Evolutionary conservation across 306 rosid genomes (phyloP), one percentile per base, ranked within the genome.

Genomic region (Cicer pinnatifidum): DNA sequence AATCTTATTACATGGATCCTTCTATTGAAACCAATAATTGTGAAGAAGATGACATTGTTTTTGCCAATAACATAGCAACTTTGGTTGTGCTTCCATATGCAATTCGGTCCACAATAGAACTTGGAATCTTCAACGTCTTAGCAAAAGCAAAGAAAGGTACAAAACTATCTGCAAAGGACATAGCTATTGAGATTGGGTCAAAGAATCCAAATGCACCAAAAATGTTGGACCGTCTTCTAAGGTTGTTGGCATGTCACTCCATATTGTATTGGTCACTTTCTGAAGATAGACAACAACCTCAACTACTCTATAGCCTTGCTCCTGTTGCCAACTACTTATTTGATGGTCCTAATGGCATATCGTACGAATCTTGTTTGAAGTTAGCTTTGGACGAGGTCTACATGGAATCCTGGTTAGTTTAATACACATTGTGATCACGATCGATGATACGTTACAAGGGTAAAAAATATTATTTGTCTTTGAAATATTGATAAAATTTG

Each of bases 201-300:
- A 41, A 28, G 1, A 90, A 90, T 78, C 77, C 85, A 0, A 65
- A 84, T 1, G 86, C 90, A 2, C 79, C 88, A 0, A 3, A 16
- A 6, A 87, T 89, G 90, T 5, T 87, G 8, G 92, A 90, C 1
- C 85, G 92, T 46, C 71, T 90, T 8, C 81, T 88, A n/a, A 17
- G 81, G 65, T 80, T 87, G 11, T 54, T 89, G 61, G 80, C 78
- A 0, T 44, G 62, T 52, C 84, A 90, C 80, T 83, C 88, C 17
- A 47, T 90, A 37, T 78, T 89, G 0, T 40, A 10, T 7, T 86
- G 84, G 72, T 56, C 81, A 16, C 19, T 57, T 16, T 50, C 6
- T 9, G 28, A 11, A 16, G 79, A 72, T 13, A 6, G 38, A 10
- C 33, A 53, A 11, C 73, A 41, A 0, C 3, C 13, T 37, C 66